Percentiles rank a stretch among this genome's conserved stretches.
phyloP scores from a whole-genome alignment of 2,329 filamentous ascomycete genomes.

The Epichloe festucae region DNA sequence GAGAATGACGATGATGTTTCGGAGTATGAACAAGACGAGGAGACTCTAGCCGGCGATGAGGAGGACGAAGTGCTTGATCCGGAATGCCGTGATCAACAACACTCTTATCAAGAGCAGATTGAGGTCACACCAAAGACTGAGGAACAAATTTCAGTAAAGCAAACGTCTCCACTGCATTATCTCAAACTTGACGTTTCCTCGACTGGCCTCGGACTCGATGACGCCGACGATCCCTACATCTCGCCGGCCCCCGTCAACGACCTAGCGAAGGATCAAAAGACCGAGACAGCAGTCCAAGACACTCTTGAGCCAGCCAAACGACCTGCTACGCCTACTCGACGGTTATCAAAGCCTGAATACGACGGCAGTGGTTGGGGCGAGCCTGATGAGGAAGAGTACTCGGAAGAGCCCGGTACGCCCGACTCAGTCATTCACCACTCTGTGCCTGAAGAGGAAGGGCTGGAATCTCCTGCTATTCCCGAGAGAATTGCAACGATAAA shows the following conservation, averaged over 20 bases:
- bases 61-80: conserved; percentile 23
- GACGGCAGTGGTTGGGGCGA: conserved; percentile 50
- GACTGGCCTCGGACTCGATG: conserved; percentile 22
- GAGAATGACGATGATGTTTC: conserved; percentile 52
- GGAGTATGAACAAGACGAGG: conserved; percentile 52
- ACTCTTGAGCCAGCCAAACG: conserved; percentile 25
- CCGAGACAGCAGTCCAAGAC: conserved; percentile 20
- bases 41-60: conserved; percentile 39
- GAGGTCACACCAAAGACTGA: not conserved
- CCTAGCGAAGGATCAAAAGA: not conserved
- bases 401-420: conserved; percentile 58
- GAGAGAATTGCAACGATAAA: conserved; percentile 82
- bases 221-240: not conserved
- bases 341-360: conserved; percentile 47
- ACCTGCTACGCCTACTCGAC: conserved; percentile 36
- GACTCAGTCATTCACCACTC: conserved; percentile 83
- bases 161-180: conserved; percentile 10
- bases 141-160: not conserved
- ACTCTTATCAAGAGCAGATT: not conserved
- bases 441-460: conserved; percentile 31
- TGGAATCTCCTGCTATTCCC: conserved; percentile 55
- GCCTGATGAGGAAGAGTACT: conserved; percentile 35
- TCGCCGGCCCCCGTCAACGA: not conserved
- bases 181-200: conserved; percentile 10
- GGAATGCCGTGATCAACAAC: not conserved